These are phyloP conservation scores for Astragalus glycyphyllos DNA, from an alignment of 306 rosid genomes.

Conservation along the genomic window DNA sequence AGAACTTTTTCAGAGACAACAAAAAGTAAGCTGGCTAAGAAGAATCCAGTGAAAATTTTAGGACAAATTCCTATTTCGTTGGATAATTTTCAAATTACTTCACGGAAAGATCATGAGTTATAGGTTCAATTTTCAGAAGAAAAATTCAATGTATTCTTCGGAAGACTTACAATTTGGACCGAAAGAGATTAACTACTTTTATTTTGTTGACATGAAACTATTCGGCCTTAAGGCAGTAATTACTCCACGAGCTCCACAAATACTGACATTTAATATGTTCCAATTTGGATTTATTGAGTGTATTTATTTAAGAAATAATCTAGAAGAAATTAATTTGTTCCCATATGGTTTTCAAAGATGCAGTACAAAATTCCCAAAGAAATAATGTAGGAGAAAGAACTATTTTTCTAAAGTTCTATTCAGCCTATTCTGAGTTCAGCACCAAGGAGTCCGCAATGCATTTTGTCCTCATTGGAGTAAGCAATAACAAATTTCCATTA, in stretches of 20 bases:
- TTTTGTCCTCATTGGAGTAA: too few species aligned
- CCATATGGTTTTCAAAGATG: neutral
- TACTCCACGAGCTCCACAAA: neutral
- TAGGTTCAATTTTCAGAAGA: neutral
- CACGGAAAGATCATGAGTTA: neutral
- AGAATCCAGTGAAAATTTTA: neutral
- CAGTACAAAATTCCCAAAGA: too few species aligned
- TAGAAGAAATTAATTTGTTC: neutral
- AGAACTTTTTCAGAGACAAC: neutral
- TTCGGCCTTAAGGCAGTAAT: neutral
- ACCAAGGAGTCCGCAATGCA: too few species aligned
- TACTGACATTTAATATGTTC: neutral
- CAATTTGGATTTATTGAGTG: neutral
- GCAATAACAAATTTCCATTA: too few species aligned
- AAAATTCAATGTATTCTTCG: neutral
- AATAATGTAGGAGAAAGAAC: too few species aligned
- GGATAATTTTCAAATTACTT: too few species aligned
- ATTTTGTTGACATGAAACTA: neutral
- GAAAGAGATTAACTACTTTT: neutral
- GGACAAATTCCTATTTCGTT: neutral
- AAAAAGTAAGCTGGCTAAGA: too few species aligned
- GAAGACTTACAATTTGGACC: neutral
- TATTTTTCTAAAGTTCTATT: too few species aligned
- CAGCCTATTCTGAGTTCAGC: too few species aligned
- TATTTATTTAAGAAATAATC: neutral